Evolutionary conservation across 2,329 filamentous ascomycete species (phyloP).

Genomic region (Amauroascus verrucosus): DNA sequence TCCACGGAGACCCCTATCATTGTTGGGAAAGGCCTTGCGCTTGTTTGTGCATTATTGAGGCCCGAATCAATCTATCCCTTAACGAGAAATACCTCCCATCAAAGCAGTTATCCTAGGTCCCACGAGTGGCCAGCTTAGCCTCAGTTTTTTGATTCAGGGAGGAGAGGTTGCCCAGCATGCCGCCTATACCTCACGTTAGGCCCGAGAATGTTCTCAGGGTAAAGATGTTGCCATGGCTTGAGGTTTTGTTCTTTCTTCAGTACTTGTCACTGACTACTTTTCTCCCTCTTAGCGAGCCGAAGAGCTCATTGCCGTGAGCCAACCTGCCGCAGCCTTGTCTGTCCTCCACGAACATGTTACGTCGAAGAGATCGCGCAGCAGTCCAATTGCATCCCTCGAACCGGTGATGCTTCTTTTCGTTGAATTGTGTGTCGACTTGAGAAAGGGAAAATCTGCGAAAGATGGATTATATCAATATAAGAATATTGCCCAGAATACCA

Average conservation of each 20-base stretch:
- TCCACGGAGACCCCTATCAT: neutral
- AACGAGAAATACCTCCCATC: neutral
- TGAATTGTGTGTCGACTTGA: slow-evolving; percentile 89
- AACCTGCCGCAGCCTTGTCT: slow-evolving; percentile 81
- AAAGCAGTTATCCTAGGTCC: neutral
- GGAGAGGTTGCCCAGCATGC: slow-evolving; percentile 51
- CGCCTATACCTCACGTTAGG: slow-evolving; percentile 92
- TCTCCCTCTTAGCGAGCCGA: slow-evolving; percentile 58
- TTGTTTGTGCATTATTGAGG: slow-evolving; percentile 7
- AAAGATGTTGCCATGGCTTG: slow-evolving; percentile 21
- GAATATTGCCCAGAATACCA: slow-evolving; percentile 98
- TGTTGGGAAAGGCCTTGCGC: slow-evolving; percentile 1
- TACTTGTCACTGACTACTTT: slow-evolving; percentile 16
- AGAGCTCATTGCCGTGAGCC: slow-evolving; percentile 96
- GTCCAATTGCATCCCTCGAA: slow-evolving; percentile 89
- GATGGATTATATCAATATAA: slow-evolving; percentile 99
- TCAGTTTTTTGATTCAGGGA: neutral
- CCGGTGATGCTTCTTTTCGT: slow-evolving; percentile 97
- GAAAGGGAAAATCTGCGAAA: slow-evolving; percentile 97
- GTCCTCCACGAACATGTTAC: slow-evolving; percentile 99
- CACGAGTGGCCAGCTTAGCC: neutral
- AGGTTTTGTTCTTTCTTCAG: slow-evolving; percentile 4
- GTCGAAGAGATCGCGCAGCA: slow-evolving; percentile 94
- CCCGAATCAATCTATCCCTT: neutral
- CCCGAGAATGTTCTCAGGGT: slow-evolving; percentile 96